Evolutionary conservation across 2,329 filamentous ascomycete genomes (phyloP).

Genomic region (Fusarium tupiense): DNA sequence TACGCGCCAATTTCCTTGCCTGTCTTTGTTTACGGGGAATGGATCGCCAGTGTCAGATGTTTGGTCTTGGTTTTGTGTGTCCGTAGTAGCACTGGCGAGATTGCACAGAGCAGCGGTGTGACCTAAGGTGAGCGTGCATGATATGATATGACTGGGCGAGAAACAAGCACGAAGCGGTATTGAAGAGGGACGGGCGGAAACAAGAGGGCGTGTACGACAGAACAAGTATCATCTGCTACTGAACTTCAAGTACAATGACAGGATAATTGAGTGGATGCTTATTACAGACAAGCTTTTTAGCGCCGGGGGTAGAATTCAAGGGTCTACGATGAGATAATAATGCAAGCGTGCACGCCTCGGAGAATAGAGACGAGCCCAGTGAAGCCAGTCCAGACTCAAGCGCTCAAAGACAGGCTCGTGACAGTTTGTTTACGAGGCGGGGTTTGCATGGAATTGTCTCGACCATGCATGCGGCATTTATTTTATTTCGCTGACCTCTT

Average conservation of each 20-base stretch:
- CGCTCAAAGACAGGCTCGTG: not conserved
- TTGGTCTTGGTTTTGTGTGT: too few relatives aligned
- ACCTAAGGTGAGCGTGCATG: not conserved
- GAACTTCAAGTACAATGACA: accelerated
- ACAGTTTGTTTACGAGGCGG: not conserved
- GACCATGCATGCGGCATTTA: constrained; percentile 13
- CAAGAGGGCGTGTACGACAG: not conserved
- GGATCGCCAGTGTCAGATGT: not conserved
- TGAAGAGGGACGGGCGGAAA: not conserved
- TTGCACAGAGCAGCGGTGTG: not conserved
- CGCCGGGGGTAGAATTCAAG: not conserved
- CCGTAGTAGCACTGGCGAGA: not conserved
- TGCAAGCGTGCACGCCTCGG: not conserved
- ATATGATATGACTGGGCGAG: not conserved
- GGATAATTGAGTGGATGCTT: not conserved
- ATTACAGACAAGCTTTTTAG: constrained; percentile 32
- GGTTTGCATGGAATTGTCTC: not conserved
- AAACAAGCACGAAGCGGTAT: not conserved
- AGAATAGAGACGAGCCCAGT: not conserved
- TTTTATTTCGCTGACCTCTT: not conserved
- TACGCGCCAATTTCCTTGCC: not conserved
- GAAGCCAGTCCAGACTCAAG: too few relatives aligned
- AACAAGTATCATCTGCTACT: not conserved
- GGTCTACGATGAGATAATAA: not conserved
- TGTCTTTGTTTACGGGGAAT: not conserved